Evolutionary conservation across 75 land plant genomes (phyloP), one percentile per base, ranked within the genome.

Genomic region (Pseudotsuga menziesii): DNA sequence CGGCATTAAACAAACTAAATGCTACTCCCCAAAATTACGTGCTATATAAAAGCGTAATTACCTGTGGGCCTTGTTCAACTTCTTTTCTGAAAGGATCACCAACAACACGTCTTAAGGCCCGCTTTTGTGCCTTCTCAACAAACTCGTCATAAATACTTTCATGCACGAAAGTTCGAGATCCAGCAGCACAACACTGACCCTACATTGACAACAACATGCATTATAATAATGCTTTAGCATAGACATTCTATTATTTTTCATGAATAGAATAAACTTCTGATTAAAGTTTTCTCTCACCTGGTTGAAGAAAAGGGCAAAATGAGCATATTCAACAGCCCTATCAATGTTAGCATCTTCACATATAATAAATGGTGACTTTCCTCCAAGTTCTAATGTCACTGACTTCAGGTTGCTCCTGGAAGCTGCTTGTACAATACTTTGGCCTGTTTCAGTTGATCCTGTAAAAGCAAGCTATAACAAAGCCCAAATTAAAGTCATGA

Each of bases 1-100:
- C 12, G 2, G 54, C 54, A 48, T 48, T 48, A 48, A 48, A 48
- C 54, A 48, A 48, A 48, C 54, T 48, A 48, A 48, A 9, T 9
- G 2, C 54, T 9, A 48, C 9, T 48, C 54, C 54, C 9, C 54
- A 48, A 48, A 48, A 1, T 48, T 48, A 1, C 9, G 1, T 9
- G 54, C 54, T 9, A 48, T 9, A 2, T 2, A 48, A 48, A 48
- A 9, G 12, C 11, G 1, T 48, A 48, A 48, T 19, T 41, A 87
- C 89, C 78, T 87, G 89, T 72, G 89, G 89, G 4, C 89, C 89
- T 56, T 87, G 89, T 39, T 87, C 84, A 16, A 87, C 88, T 20
- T 84, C 89, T 3, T 71, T 78, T 57, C 52, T 73, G 62, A 87
- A 87, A 26, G 89, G 89, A 76, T 87, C 89, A 41, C 89, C 89